A percentile compares a stretch with the other conserved stretches of the same genome.
Evolutionary conservation across 2,329 filamentous ascomycete species (phyloP).

Genomic region (Bipolaris victoriae): DNA sequence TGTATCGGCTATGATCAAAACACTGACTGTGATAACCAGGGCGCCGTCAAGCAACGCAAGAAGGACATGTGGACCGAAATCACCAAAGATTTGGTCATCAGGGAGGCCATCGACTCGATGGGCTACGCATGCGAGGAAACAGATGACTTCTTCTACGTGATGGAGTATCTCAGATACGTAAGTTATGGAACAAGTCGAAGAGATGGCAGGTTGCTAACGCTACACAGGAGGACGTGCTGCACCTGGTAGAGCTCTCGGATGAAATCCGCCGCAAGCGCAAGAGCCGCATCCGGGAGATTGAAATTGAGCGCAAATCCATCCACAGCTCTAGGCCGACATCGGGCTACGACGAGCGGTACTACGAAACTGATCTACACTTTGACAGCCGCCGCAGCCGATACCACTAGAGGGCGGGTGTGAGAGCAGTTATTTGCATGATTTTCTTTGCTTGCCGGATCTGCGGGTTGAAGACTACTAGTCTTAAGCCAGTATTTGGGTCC

Average conservation of each 20-base stretch:
- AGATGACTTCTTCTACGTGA: constrained; percentile 87
- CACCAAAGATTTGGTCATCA: constrained; percentile 86
- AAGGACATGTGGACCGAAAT: constrained; percentile 90
- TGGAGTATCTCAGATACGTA: constrained; percentile 88
- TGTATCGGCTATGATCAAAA: constrained; percentile 65
- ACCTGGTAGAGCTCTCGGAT: constrained; percentile 81
- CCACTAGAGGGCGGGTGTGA: constrained; percentile 31
- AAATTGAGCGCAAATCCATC: constrained; percentile 64
- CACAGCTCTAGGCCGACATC: constrained; percentile 52
- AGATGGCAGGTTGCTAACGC: constrained; percentile 17
- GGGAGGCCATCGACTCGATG: constrained; percentile 82
- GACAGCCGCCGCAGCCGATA: constrained; percentile 56
- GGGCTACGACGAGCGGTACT: constrained; percentile 67
- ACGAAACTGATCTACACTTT: constrained; percentile 72
- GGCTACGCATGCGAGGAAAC: constrained; percentile 93
- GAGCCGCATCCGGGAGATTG: constrained; percentile 64
- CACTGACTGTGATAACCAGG: constrained; percentile 52
- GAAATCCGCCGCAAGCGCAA: constrained; percentile 73
- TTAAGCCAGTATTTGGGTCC: constrained; percentile 15
- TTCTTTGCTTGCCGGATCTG: constrained; percentile 10
- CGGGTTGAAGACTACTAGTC: constrained; percentile 13
- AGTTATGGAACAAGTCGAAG: constrained; percentile 50
- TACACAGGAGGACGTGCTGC: constrained; percentile 80
- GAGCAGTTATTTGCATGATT: constrained; percentile 6
- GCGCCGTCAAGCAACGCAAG: constrained; percentile 44